Percentiles rank a stretch among this genome's conserved stretches.
phyloP scores from a whole-genome alignment of 2,329 filamentous ascomycete genomes.

The Coniella vitis region DNA sequence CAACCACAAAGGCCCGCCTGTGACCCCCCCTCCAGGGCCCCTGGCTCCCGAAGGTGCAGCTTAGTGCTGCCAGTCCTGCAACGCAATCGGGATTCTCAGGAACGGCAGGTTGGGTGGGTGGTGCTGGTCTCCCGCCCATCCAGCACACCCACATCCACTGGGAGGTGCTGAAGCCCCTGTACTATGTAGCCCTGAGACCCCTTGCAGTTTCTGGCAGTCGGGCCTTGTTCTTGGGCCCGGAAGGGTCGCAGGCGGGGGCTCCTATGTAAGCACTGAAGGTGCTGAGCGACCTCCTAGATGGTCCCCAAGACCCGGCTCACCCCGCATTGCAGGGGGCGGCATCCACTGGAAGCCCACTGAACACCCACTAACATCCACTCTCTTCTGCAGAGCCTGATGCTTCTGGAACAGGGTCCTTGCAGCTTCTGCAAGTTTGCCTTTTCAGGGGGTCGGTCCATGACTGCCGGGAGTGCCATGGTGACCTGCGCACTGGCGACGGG shows the following conservation, averaged over 20 bases:
- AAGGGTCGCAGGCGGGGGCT: not conserved
- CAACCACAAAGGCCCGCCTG: not conserved
- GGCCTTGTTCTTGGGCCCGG: not conserved
- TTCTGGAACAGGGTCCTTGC: constrained; percentile 6
- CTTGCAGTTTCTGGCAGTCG: not conserved
- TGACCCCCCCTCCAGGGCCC: not conserved
- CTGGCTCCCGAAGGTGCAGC: not conserved
- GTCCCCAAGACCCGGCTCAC: constrained; percentile 10
- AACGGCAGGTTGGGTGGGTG: not conserved
- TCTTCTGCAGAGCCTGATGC: not conserved
- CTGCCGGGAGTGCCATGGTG: not conserved
- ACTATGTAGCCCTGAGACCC: not conserved
- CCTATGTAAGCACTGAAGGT: not conserved
- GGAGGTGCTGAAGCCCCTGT: too few relatives aligned
- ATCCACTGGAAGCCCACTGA: not conserved
- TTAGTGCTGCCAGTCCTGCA: constrained; percentile 2
- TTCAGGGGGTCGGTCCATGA: constrained; percentile 7
- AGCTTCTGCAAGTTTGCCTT: constrained; percentile 7
- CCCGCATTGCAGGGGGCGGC: constrained; percentile 8
- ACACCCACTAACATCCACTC: not conserved
- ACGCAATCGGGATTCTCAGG: constrained; percentile 14
- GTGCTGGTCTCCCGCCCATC: not conserved
- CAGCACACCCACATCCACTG: too few relatives aligned
- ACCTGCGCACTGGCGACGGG: too few relatives aligned
- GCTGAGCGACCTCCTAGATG: constrained; percentile 3